phyloP scores from a whole-genome alignment of 1,284 basidiomycete species.

The Leccinum pachyderme region DNA sequence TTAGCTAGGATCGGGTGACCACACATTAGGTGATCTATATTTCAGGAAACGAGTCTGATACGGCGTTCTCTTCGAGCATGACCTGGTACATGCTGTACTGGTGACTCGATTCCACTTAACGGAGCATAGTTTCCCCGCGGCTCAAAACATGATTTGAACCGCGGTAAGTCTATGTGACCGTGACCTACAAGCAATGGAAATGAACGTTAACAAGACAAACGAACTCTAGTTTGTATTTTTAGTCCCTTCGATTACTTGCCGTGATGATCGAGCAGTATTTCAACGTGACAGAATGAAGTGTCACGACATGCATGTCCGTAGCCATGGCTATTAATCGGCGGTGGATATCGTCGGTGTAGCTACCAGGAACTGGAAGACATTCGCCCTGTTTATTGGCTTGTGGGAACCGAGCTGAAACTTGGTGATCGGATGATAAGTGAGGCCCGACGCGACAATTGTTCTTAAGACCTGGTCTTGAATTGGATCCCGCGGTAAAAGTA shows the following conservation, averaged over 20 bases:
- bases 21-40: background rate
- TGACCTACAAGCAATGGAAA: background rate
- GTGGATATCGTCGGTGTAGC: background rate
- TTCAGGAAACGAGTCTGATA: background rate
- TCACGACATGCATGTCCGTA: background rate
- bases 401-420: conserved; percentile 2
- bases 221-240: background rate
- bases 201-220: background rate
- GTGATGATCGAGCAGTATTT: background rate
- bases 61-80: background rate
- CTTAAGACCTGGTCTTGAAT: background rate
- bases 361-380: background rate
- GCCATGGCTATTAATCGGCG: background rate
- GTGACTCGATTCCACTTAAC: background rate
- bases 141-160: background rate
- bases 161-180: background rate
- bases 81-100: background rate
- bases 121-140: background rate
- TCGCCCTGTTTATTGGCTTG: background rate
- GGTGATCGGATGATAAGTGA: background rate
- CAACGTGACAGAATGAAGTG: background rate
- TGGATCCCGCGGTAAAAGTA: background rate
- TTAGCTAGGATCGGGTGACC: background rate
- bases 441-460: background rate
- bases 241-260: background rate